phyloP scores from a whole-genome alignment of 2,329 filamentous ascomycete species.

The Paecilomyces variotii region DNA sequence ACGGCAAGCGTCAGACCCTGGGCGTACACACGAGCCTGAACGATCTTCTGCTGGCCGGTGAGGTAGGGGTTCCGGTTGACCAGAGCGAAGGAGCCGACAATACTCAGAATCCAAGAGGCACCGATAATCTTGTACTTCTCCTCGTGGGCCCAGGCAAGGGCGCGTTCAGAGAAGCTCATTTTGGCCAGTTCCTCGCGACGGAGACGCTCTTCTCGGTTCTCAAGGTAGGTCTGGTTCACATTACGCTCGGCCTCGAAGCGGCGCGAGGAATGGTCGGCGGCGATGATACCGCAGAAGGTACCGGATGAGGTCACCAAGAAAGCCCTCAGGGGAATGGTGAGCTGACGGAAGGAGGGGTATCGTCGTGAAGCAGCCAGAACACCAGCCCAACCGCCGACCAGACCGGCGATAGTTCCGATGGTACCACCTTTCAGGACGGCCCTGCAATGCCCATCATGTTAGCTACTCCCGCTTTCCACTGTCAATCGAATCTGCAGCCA shows the following conservation, averaged over 20 bases:
- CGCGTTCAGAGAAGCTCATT: conserved; percentile 52
- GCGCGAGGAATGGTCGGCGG: conserved; percentile 68
- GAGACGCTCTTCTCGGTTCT: conserved; percentile 51
- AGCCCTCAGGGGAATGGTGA: conserved; percentile 82
- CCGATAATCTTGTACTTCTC: conserved; percentile 86
- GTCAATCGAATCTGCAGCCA: background rate
- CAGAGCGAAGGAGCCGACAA: conserved; percentile 64
- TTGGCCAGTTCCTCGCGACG: conserved; percentile 45
- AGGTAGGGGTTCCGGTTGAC: conserved; percentile 73
- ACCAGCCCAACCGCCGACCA: conserved; percentile 58
- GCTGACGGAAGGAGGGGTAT: conserved; percentile 67
- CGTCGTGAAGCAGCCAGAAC: conserved; percentile 61
- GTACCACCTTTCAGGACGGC: conserved; percentile 71
- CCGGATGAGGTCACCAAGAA: conserved; percentile 78
- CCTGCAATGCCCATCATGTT: conserved; percentile 26
- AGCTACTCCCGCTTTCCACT: background rate
- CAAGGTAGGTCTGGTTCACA: conserved; percentile 58
- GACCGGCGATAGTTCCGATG: conserved; percentile 62
- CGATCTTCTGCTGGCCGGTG: conserved; percentile 72
- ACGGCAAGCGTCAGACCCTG: conserved; percentile 83
- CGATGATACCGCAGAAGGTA: conserved; percentile 82
- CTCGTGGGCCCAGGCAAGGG: conserved; percentile 64
- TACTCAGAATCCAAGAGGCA: conserved; percentile 70
- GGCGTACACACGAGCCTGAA: conserved; percentile 90
- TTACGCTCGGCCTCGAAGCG: conserved; percentile 63